Evolutionary conservation across 2,329 filamentous ascomycete species (phyloP), one percentile per base, ranked within the genome.

Genomic region (Helicocarpus griseus): DNA sequence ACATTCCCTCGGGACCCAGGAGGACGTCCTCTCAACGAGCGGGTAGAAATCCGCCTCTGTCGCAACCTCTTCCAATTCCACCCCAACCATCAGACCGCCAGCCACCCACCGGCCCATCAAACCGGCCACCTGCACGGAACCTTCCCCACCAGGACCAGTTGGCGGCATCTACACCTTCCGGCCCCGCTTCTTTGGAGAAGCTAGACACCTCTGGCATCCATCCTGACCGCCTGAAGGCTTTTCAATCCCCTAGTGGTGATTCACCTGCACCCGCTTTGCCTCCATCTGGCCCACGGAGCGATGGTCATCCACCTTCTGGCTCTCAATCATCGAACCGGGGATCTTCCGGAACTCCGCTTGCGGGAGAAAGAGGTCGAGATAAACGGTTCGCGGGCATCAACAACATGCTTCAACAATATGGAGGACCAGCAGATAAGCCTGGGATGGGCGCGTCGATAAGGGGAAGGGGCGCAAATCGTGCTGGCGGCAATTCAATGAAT

Each of bases 1-100:
- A 81, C 19, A 73, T 69, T 47, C 79, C 80, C 22, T 78, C 76
- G 36, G 80, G 79, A 1, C 80, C 79, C 48, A 70, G 76, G 52
- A 69, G 69, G 31, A 58, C 40, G 41, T 53, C 46, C 53, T 58
- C 58, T 44, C 58, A 41, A 48, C 55, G 52, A 35, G 53, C 51
- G 59, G 62, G 66, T 54, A 71, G 67, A 53, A 69, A 65, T 50
- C 57, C 61, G n/a, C 64, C 69, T 19, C 62, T 65, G 9, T 58
- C 67, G 14, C 62, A 63, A 51, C 45, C 50, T 19, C 59, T 58
- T 40, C 57, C 57, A 26, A 41, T 59, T 48, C 53, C 54, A 14
- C 49, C 51, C 21, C 54, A 59, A 26, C 52, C 57, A 9, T 48
- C 63, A 14, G 72, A 74, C 26, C 67, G 72, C 38, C 71, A 67